Evolutionary conservation across 495 filamentous ascomycete genomes (phyloP).

Genomic region (Daldinia bambusicola): DNA sequence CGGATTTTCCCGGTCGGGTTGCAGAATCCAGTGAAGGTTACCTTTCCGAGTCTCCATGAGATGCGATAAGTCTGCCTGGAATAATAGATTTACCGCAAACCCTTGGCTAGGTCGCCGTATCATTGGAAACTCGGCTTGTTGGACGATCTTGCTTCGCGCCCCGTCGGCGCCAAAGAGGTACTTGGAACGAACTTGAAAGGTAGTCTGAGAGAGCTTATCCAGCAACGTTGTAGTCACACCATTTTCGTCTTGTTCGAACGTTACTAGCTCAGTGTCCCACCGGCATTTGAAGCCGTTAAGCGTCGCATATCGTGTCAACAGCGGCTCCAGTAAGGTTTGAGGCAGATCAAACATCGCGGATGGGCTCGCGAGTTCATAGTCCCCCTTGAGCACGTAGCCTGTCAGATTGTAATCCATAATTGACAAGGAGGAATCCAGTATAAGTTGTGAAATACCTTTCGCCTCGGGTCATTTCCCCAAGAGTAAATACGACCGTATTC

Average conservation of each 20-base stretch:
- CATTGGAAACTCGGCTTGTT: not conserved
- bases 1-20: not conserved
- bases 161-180: not conserved
- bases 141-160: conserved; percentile 1
- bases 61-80: not conserved
- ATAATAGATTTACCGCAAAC: not conserved
- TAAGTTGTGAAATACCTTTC: not conserved
- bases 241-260: not conserved
- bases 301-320: not conserved
- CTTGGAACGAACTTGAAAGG: not conserved
- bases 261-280: not conserved
- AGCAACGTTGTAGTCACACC: not conserved
- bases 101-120: not conserved
- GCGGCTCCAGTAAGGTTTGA: not conserved
- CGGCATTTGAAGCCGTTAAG: not conserved
- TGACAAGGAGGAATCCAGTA: not conserved
- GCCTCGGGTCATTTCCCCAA: not conserved
- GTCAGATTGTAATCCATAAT: not conserved
- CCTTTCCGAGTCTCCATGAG: not conserved
- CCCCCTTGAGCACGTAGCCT: not conserved
- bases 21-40: not conserved
- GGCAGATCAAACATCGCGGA: not conserved
- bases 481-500: not conserved
- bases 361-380: not conserved
- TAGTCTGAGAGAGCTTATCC: not conserved